A percentile compares a stretch with the other conserved stretches of the same genome.
These are phyloP conservation scores for Maudiozyma saulgeensis DNA, from an alignment of 805 yeast species.

Conservation along the genomic window DNA sequence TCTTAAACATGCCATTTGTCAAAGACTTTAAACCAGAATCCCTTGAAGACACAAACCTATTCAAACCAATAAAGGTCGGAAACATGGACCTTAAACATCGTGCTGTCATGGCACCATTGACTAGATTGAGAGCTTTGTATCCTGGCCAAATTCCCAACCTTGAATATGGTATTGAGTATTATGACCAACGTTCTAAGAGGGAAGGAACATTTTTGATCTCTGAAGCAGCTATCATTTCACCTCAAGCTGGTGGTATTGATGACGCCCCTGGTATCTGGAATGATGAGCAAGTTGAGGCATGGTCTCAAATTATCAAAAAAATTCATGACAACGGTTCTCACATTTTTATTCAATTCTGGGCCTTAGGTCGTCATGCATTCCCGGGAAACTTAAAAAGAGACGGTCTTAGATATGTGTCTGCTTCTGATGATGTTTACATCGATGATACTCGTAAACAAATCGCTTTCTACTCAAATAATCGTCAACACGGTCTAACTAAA, in stretches of 20 bases:
- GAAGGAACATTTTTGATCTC: slow-evolving; percentile 46
- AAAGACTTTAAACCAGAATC: slow-evolving; percentile 13
- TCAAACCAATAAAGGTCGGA: slow-evolving; percentile 37
- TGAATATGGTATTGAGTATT: slow-evolving; percentile 40
- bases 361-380: slow-evolving; percentile 33
- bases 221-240: slow-evolving; percentile 44
- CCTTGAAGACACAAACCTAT: slow-evolving; percentile 26
- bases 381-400: slow-evolving; percentile 30
- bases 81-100: slow-evolving; percentile 27
- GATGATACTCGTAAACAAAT: slow-evolving; percentile 27
- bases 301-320: slow-evolving; percentile 38
- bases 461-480: slow-evolving; percentile 28
- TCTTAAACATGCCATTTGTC: slow-evolving; percentile 9
- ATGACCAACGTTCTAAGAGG: slow-evolving; percentile 40
- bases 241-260: slow-evolving; percentile 31
- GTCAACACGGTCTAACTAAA: slow-evolving; percentile 22
- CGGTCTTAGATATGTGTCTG: slow-evolving; percentile 31
- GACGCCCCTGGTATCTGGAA: slow-evolving; percentile 42
- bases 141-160: slow-evolving; percentile 32
- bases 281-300: slow-evolving; percentile 36
- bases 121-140: slow-evolving; percentile 31
- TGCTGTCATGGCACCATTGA: slow-evolving; percentile 34
- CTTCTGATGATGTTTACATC: slow-evolving; percentile 29
- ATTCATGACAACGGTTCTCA: slow-evolving; percentile 42
- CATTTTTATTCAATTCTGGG: slow-evolving; percentile 42